Evolutionary conservation across 495 filamentous ascomycete genomes (phyloP).

Genomic region (Penicillium subrubescens): DNA sequence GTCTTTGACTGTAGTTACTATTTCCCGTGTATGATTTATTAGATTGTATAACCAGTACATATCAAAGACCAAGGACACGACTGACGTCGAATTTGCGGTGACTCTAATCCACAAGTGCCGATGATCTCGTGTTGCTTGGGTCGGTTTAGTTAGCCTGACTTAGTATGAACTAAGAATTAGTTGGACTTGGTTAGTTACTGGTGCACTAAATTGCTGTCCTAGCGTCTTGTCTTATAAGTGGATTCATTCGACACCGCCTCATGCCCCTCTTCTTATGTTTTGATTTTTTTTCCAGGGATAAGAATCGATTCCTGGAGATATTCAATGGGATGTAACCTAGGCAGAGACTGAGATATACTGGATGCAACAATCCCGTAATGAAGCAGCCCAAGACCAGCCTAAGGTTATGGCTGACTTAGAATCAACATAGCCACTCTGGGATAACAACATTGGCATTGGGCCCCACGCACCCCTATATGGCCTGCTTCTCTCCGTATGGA

Average conservation of each 20-base stretch:
- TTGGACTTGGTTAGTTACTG: not conserved
- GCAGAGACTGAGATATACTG: not conserved
- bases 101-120: not conserved
- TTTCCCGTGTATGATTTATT: too few relatives aligned
- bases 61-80: not conserved
- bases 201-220: not conserved
- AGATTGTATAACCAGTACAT: not conserved
- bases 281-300: not conserved
- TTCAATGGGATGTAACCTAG: not conserved
- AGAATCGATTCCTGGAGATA: not conserved
- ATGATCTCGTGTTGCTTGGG: constrained; percentile 3
- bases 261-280: constrained; percentile 23
- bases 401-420: not conserved
- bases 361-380: not conserved
- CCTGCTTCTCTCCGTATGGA: not conserved
- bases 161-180: not conserved
- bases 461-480: not conserved
- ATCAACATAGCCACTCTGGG: not conserved
- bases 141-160: not conserved
- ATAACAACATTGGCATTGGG: not conserved
- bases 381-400: not conserved
- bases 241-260: constrained; percentile 28
- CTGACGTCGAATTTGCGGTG: constrained; percentile 2
- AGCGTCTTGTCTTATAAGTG: constrained; percentile 15
- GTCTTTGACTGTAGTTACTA: not conserved